Evolutionary conservation across 768 basidiomycete genomes (phyloP), one percentile per base, ranked within the genome.

Genomic region (Dentipellis sp.): DNA sequence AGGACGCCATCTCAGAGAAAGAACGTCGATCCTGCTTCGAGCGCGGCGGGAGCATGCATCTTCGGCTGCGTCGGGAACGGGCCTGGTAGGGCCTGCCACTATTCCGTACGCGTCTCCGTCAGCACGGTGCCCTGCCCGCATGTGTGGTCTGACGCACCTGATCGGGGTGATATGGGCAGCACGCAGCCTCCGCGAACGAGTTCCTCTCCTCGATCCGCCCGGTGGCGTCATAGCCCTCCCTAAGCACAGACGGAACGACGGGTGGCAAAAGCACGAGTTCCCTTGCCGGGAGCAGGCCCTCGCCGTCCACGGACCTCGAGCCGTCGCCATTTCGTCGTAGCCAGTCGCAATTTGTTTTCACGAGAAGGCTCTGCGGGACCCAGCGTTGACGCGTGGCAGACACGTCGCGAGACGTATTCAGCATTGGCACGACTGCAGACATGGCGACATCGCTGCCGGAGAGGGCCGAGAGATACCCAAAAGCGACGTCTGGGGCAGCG

Each of bases 401-500:
- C 67, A 66, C 62, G 67, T 71, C 19, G 65, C 58, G 10, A 70
- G 74, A 45, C 67, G 69, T 62, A 48, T 69, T 48, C 72, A 73
- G 40, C 60, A 60, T 56, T 72, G 72, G 48, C 71, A 72, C 19
- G 4, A 19, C 19, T 19, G 40, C 40, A 42, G 19, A 42, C 14
- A 42, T 14, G 14, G 40, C 14, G 3, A 14, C 2, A 42, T 42
- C 40, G 40, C 14, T 14, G 40, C 40, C 40, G 40, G 40, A 14
- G 40, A 42, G 19, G 14, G 40, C 19, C 2, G 19, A 14, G 14
- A 22, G 17, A 16, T 45, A 45, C 10, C n/a, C 72, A 55, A 78
- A 60, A 49, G 77, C 75, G 37, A 71, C 70, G 46, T 78, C 76
- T 60, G 78, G 77, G 45, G 73, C 74, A 22, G 78, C 67, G 40